phyloP scores from a whole-genome alignment of 805 yeast genomes.

The Candida alai region DNA sequence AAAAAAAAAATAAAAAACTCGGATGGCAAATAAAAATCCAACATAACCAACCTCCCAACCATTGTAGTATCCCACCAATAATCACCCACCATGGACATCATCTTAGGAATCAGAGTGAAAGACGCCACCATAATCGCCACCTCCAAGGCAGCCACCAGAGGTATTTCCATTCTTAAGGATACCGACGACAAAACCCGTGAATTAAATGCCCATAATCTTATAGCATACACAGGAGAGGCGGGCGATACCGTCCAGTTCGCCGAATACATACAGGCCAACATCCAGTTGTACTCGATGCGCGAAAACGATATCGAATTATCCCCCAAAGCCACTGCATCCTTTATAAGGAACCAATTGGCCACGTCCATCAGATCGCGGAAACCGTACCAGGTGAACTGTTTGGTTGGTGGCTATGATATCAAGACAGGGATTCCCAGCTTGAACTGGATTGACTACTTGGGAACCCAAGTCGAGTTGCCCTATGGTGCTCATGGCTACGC shows the following conservation, averaged over 20 bases:
- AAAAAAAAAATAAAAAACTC: slow-evolving; percentile 2
- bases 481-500: slow-evolving; percentile 99
- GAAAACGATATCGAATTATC: slow-evolving; percentile 72
- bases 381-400: slow-evolving; percentile 91
- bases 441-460: slow-evolving; percentile 90
- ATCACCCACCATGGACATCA: slow-evolving; percentile 66
- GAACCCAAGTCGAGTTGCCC: slow-evolving; percentile 86
- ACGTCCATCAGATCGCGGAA: slow-evolving; percentile 80
- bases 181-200: slow-evolving; percentile 47
- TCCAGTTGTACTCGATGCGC: slow-evolving; percentile 82
- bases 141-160: slow-evolving; percentile 88
- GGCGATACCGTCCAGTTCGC: slow-evolving; percentile 97
- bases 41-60: slow-evolving; percentile 2
- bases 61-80: neutral
- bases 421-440: slow-evolving; percentile 58
- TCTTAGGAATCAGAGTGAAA: slow-evolving; percentile 78
- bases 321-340: slow-evolving; percentile 84
- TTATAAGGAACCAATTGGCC: slow-evolving; percentile 85
- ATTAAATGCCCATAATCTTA: slow-evolving; percentile 69
- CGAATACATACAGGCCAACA: slow-evolving; percentile 89
- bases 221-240: slow-evolving; percentile 93
- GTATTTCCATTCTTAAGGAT: slow-evolving; percentile 39
- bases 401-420: slow-evolving; percentile 78
- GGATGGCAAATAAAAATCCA: slow-evolving; percentile 6
- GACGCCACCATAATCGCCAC: slow-evolving; percentile 87